phyloP scores from a whole-genome alignment of 352 stramenopile genomes.

The Thalassiosira mediterranea region DNA sequence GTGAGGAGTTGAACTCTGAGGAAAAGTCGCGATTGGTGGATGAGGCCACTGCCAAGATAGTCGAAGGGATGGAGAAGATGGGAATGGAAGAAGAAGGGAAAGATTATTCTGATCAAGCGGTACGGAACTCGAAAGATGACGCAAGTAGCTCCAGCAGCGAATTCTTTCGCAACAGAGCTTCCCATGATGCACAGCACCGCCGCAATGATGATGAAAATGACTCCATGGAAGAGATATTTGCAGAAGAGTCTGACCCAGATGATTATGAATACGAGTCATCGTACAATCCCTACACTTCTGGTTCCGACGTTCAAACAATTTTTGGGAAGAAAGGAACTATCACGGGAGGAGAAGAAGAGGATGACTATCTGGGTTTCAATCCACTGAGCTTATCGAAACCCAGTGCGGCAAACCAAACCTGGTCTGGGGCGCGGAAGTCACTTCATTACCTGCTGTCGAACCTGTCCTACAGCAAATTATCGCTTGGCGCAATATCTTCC shows the following conservation, averaged over 20 bases:
- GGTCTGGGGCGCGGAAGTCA: slow-evolving; percentile 34
- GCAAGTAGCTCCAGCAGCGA: slow-evolving; percentile 42
- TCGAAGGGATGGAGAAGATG: slow-evolving; percentile 45
- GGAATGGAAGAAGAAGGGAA: slow-evolving; percentile 22
- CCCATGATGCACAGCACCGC: slow-evolving; percentile 1
- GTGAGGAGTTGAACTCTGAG: slow-evolving; percentile 15
- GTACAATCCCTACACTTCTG: slow-evolving; percentile 22
- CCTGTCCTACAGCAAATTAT: slow-evolving; percentile 55
- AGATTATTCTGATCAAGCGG: slow-evolving; percentile 1
- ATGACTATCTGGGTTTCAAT: slow-evolving; percentile 33
- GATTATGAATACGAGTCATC: slow-evolving; percentile 72
- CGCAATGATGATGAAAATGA: slow-evolving; percentile 37
- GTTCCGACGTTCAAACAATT: slow-evolving; percentile 4
- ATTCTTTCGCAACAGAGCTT: slow-evolving; percentile 24
- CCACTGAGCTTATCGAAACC: slow-evolving; percentile 46
- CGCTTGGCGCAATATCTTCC: slow-evolving; percentile 46
- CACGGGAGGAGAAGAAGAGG: slow-evolving; percentile 20
- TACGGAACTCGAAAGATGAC: slow-evolving; percentile 13
- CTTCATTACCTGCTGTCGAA: slow-evolving; percentile 53
- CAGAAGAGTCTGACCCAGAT: slow-evolving; percentile 75
- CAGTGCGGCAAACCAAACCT: slow-evolving; percentile 39
- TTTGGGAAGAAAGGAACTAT: slow-evolving; percentile 17
- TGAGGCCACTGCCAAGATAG: slow-evolving; percentile 36
- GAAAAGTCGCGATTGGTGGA: slow-evolving; percentile 42
- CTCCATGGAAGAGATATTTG: slow-evolving; percentile 70